Conservation (phyloP, 768 basidiomycete species). For the Psilocybe subaeruginosa region DNA sequence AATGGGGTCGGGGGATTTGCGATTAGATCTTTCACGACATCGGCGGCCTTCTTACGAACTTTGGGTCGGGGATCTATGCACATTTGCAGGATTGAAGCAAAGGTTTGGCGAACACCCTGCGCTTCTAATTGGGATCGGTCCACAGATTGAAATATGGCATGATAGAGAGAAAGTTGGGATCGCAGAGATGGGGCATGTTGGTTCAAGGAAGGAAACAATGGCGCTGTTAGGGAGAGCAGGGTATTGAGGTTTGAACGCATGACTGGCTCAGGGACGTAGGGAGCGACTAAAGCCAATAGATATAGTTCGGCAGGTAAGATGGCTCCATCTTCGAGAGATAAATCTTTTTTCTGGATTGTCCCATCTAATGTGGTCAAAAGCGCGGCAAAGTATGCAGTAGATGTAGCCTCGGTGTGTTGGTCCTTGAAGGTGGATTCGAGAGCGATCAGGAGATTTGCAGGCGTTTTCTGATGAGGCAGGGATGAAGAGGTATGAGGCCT, state of each 20-base stretch:
- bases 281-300: constrained; percentile 75
- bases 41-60: constrained; percentile 89
- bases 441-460: constrained; percentile 82
- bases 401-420: constrained; percentile 63
- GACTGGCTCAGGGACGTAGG: constrained; percentile 80
- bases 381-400: constrained; percentile 96
- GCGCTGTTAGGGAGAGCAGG: constrained; percentile 73
- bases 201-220: constrained; percentile 71
- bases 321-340: constrained; percentile 62
- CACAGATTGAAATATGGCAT: constrained; percentile 66
- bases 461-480: constrained; percentile 86
- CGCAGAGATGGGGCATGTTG: constrained; percentile 79
- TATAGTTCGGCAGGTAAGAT: constrained; percentile 85
- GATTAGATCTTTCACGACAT: constrained; percentile 80
- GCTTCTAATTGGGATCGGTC: constrained; percentile 73
- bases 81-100: constrained; percentile 82
- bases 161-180: constrained; percentile 83
- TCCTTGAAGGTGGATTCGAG: constrained; percentile 82
- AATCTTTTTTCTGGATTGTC: constrained; percentile 64
- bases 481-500: constrained; percentile 82
- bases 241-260: constrained; percentile 76
- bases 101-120: constrained; percentile 75
- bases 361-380: constrained; percentile 84
- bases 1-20: constrained; percentile 77
- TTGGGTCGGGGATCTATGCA: constrained; percentile 90